Percentiles rank a stretch among this genome's conserved stretches.
Conservation (phyloP, 441 rosid genomes). For the Isatis lusitanica region DNA sequence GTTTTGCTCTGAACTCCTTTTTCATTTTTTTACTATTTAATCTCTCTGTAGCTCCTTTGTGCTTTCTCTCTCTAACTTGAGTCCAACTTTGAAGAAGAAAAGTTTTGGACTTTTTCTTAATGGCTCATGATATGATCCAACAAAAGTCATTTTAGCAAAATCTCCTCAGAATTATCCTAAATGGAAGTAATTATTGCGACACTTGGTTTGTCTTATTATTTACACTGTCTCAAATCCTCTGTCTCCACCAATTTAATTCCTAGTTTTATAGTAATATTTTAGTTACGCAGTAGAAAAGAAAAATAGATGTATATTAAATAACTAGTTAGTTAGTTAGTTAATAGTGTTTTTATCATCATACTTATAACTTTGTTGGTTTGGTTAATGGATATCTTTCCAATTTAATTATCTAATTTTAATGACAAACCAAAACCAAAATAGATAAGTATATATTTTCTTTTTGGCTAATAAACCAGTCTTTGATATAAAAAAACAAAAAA, state of each 20-base stretch:
- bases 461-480: not conserved
- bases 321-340: not conserved
- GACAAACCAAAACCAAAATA: too few species aligned
- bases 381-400: too few species aligned
- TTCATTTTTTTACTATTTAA: not conserved
- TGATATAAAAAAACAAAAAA: too few species aligned
- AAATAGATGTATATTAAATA: too few species aligned
- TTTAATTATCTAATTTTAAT: not conserved
- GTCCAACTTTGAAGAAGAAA: constrained; percentile 40
- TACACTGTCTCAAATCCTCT: not conserved
- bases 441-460: too few species aligned
- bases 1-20: constrained; percentile 15
- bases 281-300: too few species aligned
- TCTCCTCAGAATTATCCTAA: constrained; percentile 12
- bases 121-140: constrained; percentile 32
- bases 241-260: not conserved
- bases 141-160: constrained; percentile 18
- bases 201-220: not conserved
- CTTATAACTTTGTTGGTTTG: not conserved
- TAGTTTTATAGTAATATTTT: too few species aligned
- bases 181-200: constrained; percentile 12
- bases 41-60: constrained; percentile 21
- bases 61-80: constrained; percentile 36
- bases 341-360: not conserved
- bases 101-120: constrained; percentile 29